These are phyloP conservation scores for Naganishia vaughanmartiniae DNA, from an alignment of 768 basidiomycete genomes.

Conservation along the genomic window DNA sequence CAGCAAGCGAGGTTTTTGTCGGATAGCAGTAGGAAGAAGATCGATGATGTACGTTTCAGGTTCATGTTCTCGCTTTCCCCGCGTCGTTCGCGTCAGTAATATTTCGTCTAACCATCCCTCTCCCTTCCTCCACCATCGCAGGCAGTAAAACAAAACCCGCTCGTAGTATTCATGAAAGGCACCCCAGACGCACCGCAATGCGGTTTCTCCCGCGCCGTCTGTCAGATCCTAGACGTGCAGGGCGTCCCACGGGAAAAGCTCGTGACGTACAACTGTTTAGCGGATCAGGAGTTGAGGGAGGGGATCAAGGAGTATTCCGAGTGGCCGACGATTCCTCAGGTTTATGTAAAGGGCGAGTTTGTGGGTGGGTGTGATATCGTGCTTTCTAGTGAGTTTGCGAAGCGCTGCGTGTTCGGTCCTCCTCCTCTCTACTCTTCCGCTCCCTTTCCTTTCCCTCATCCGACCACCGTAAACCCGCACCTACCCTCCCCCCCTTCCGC, in stretches of 20 bases:
- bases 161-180: constrained; percentile 99
- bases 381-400: constrained; percentile 67
- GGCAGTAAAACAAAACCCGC: constrained; percentile 70
- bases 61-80: too few species aligned
- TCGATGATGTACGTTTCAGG: constrained; percentile 44
- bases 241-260: constrained; percentile 76
- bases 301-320: constrained; percentile 96
- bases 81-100: neutral
- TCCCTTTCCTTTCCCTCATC: too few species aligned
- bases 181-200: constrained; percentile 81
- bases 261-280: constrained; percentile 84
- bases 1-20: constrained; percentile 43
- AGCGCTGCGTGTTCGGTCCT: too few species aligned
- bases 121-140: constrained; percentile 34
- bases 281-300: constrained; percentile 74
- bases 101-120: neutral
- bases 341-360: constrained; percentile 93
- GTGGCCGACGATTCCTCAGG: constrained; percentile 96
- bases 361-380: constrained; percentile 96
- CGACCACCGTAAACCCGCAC: too few species aligned
- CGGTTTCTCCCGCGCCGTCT: constrained; percentile 90
- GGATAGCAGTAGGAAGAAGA: constrained; percentile 47
- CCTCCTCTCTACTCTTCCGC: too few species aligned
- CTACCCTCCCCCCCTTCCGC: too few species aligned
- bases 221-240: constrained; percentile 80